Evolutionary conservation across 352 stramenopile genomes (phyloP), one percentile per base, ranked within the genome.

Genomic region (Pythium pyrilobum): DNA sequence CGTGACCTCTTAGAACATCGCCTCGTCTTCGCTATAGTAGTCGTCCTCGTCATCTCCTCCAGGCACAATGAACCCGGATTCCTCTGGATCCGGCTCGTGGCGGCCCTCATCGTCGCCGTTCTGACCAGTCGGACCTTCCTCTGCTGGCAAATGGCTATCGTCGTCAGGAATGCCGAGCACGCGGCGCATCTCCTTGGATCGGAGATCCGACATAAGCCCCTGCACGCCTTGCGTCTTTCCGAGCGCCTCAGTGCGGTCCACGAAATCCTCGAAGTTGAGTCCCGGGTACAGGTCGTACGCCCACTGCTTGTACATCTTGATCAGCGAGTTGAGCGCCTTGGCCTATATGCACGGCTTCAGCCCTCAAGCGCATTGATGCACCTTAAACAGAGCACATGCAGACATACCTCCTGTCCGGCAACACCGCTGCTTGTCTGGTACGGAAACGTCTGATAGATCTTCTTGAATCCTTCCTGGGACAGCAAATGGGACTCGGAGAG

Each of bases 231-330:
- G 75, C 5, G 62, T 66, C 37, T 87, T 87, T 16, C 75, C 74
- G 10, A 92, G 41, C 20, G 52, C 54, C 54, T 91, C 80, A 5
- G 77, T 59, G 12, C 80, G 66, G 10, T 89, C 80, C 23, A 89
- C 57, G 48, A 93, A 89, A 56, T 93, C 80, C 31, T 91, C 82
- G 58, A 93, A 86, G 39, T 88, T 81, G n/a, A 91, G 68, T 0
- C 78, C 79, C 16, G 82, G 80, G 47, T 87, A 90, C 32, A 93
- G 64, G 40, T 91, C 82, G 55, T 84, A 93, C 12, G 82, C 82
- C 82, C 82, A 93, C 48, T 93, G 77, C 49, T 87, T 89, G 71
- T 93, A 93, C 75, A 85, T 85, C 39, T 78, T 78, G 11, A 93
- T 62, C 37, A 93, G 59, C 28, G 71, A 80, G 20, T 57, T 65